phyloP scores from a whole-genome alignment of 2,329 filamentous ascomycete species.

The Fusarium sp. region DNA sequence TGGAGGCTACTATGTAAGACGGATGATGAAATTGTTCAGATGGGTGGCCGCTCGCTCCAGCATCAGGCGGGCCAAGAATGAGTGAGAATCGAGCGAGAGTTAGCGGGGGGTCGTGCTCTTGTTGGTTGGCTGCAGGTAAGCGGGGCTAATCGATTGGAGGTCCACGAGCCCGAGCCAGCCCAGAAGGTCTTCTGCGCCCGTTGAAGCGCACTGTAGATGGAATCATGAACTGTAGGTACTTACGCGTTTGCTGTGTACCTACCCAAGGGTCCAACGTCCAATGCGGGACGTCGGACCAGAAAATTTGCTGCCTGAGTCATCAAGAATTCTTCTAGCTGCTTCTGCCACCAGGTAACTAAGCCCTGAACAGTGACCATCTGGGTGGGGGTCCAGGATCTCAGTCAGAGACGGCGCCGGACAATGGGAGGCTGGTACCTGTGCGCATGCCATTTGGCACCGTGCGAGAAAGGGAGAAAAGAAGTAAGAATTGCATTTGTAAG shows the following conservation, averaged over 20 bases:
- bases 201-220: slow-evolving; percentile 25
- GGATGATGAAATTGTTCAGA: slow-evolving; percentile 47
- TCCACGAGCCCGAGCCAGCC: slow-evolving; percentile 7
- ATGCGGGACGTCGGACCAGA: slow-evolving; percentile 13
- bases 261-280: slow-evolving; percentile 3
- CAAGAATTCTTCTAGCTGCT: slow-evolving; percentile 52
- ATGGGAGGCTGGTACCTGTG: slow-evolving; percentile 22
- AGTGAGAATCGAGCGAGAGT: slow-evolving; percentile 9
- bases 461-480: slow-evolving; percentile 22
- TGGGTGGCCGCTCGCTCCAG: slow-evolving; percentile 22
- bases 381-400: slow-evolving; percentile 31
- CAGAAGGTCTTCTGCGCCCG: slow-evolving; percentile 6
- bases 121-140: slow-evolving; percentile 26
- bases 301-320: slow-evolving; percentile 57
- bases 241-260: slow-evolving; percentile 7
- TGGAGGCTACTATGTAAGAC: slow-evolving; percentile 42
- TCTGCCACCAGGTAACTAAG: slow-evolving; percentile 36
- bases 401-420: not conserved
- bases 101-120: not conserved
- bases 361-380: slow-evolving; percentile 22
- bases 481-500: slow-evolving; percentile 48
- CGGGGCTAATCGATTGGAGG: slow-evolving; percentile 12
- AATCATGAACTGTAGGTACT: slow-evolving; percentile 14
- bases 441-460: slow-evolving; percentile 26
- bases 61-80: slow-evolving; percentile 42